Evolutionary conservation across 1,284 basidiomycete genomes (phyloP).

Genomic region (Cutaneotrichosporon daszewskae): DNA sequence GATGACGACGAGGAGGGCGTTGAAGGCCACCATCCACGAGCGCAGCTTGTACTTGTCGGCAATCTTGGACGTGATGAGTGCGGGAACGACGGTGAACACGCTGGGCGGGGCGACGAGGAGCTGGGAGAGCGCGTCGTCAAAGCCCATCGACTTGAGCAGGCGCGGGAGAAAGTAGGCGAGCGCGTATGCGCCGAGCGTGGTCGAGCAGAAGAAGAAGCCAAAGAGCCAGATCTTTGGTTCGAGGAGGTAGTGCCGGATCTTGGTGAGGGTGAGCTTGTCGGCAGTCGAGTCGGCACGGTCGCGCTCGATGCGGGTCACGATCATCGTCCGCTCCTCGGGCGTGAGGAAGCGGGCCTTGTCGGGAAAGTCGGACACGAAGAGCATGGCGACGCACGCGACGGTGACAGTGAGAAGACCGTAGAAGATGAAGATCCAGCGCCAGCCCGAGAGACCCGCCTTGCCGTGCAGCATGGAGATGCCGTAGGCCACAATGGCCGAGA

Average conservation of each 20-base stretch:
- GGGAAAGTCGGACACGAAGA: conserved; percentile 48
- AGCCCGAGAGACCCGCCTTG: conserved; percentile 4
- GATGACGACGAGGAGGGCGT: conserved; percentile 10
- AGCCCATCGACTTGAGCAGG: conserved; percentile 47
- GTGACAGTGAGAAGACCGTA: conserved; percentile 2
- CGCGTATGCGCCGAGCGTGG: conserved; percentile 17
- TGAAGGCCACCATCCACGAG: conserved; percentile 3
- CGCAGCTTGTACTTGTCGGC: conserved; percentile 35
- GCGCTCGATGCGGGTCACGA: conserved; percentile 46
- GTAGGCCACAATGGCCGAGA: conserved; percentile 6
- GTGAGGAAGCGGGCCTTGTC: conserved; percentile 50
- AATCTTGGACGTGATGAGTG: conserved; percentile 37
- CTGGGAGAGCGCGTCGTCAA: conserved; percentile 32
- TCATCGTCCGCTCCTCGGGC: conserved; percentile 41
- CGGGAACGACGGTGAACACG: conserved; percentile 39
- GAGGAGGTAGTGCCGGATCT: conserved; percentile 30
- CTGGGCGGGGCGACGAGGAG: conserved; percentile 48
- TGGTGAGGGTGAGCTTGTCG: conserved; percentile 47
- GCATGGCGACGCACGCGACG: conserved; percentile 13
- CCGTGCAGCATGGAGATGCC: conserved; percentile 7
- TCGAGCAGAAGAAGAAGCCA: conserved; percentile 44
- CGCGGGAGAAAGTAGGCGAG: conserved; percentile 47
- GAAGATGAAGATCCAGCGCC: conserved; percentile 6
- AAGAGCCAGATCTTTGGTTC: conserved; percentile 47
- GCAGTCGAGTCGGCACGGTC: conserved; percentile 48